Evolutionary conservation across 352 stramenopile genomes (phyloP), one percentile per base, ranked within the genome.

Genomic region (Pythium myriotylum): DNA sequence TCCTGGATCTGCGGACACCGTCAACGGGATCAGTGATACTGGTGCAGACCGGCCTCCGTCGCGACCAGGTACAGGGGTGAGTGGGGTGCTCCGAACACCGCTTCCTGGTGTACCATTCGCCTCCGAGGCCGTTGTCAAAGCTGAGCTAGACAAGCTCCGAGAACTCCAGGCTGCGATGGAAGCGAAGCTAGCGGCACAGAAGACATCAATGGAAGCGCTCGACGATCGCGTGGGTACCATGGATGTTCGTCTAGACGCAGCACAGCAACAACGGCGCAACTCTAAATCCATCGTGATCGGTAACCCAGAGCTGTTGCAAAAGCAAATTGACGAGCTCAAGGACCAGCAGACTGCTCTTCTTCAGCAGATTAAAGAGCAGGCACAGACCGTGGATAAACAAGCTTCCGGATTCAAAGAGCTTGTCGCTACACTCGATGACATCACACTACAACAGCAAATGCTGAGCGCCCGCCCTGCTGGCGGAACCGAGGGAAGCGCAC

Each of bases 401-500:
- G 62, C 72, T 5, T 67, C 72, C 2, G 77, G 76, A 14, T 81
- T 88, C 20, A 85, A 85, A 50, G 53, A 73, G 13, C 45, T 88
- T 2, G 41, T 65, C 1, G 72, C 77, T 4, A 77, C 68, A 33
- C 59, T 91, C 7, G 79, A 91, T 22, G 79, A 91, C 26, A 37
- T 89, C 10, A 69, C 64, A 26, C 48, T 87, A 3, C 81, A 89
- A 54, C 79, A 86, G 37, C 67, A 83, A 39, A 67, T 67, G 64
- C 27, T 50, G 27, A 67, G 59, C 27, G 49, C 49, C 4, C 59
- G 41, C 6, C 20, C 48, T 1, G 52, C 19, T 13, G 54, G 35
- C 7, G 29, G 29, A 59, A 55, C 43, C 5, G 40, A 23, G 19
- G 22, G 54, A 17, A 63, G 27, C 20, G 23, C 27, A 20, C 42